Base-by-base conservation (phyloP, 1,284 basidiomycete species). In the Xerocomus nothofagi region DNA sequence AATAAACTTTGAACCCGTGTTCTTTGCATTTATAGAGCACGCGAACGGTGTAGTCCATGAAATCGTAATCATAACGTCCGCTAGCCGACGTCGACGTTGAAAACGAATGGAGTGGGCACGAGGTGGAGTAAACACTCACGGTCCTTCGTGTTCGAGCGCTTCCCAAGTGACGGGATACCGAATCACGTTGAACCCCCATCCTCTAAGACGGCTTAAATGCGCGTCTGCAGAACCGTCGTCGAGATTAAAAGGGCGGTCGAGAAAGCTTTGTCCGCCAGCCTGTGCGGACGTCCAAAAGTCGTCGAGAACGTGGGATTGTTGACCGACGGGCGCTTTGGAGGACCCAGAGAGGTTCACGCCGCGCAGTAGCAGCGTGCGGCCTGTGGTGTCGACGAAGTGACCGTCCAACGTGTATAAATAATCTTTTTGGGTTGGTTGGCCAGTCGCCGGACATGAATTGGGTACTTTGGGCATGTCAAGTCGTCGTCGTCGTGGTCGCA, bases 161-260 rank as follows among this genome's bases (percentile, higher is more conserved):
- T 99, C 96, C 96, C 96, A 99, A 0, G 91, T 89, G 38, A 98
- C 82, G 21, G 94, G 88, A 65, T 91, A 98, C 45, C 96, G 76
- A n/a, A 98, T 71, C 68, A 89, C 78, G 67, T 97, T 98, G 74
- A 93, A 98, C 0, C 96, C 96, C 95, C 95, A 98, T 0, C 89
- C 88, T 51, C 81, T 77, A 17, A 99, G 72, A 15, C 96, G 76
- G 5, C 88, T 81, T 2, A 98, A 77, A 62, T 99, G 96, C n/a
- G 88, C 75, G 71, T 98, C 88, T 5, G 88, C 93, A 2, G 84
- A 84, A 17, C 89, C 90, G 63, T 93, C 88, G 21, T 93, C 85
- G 38, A 96, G 70, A 59, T 90, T 83, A 27, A 98, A 73, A 0
- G 93, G 93, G 41, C 86, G 75, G 0, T 84, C 85, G 3, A 89